phyloP scores from a whole-genome alignment of 2,329 filamentous ascomycete genomes.

The Botrytis fragariae region DNA sequence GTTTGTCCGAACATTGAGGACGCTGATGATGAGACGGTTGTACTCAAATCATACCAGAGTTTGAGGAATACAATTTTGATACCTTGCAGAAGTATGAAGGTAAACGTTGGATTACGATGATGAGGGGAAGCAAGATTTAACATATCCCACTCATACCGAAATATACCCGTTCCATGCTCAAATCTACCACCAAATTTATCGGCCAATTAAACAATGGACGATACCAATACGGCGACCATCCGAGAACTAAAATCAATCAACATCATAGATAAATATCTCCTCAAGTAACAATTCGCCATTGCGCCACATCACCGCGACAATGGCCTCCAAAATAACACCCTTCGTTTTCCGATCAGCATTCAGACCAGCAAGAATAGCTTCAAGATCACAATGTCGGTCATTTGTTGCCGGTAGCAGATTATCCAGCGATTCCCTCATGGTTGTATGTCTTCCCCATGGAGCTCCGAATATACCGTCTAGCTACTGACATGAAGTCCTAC shows the following conservation, averaged over 20 bases:
- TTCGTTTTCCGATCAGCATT: conserved; percentile 67
- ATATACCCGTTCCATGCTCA: conserved; percentile 4
- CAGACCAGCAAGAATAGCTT: conserved; percentile 61
- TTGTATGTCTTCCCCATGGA: conserved; percentile 43
- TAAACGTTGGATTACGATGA: background rate
- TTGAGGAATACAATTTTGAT: background rate
- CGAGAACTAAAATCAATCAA: conserved; percentile 21
- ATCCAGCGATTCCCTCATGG: conserved; percentile 67
- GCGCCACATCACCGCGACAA: conserved; percentile 43
- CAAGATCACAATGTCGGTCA: conserved; percentile 66
- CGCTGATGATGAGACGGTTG: background rate
- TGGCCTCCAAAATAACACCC: conserved; percentile 82
- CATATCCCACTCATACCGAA: background rate
- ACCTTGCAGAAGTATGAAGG: background rate
- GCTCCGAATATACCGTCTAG: conserved; percentile 6
- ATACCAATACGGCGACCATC: conserved; percentile 16
- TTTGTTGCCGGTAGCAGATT: conserved; percentile 67
- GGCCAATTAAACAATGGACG: conserved; percentile 12
- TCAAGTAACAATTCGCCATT: conserved; percentile 29
- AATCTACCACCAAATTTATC: background rate
- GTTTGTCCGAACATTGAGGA: background rate
- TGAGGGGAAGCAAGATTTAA: background rate
- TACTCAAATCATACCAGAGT: background rate
- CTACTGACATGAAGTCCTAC: conserved; percentile 24
- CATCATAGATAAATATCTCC: conserved; percentile 19